Percentiles rank a stretch among this genome's conserved stretches.
Conservation (phyloP, 2,329 filamentous ascomycete species). For the Mollisia scopiformis region DNA sequence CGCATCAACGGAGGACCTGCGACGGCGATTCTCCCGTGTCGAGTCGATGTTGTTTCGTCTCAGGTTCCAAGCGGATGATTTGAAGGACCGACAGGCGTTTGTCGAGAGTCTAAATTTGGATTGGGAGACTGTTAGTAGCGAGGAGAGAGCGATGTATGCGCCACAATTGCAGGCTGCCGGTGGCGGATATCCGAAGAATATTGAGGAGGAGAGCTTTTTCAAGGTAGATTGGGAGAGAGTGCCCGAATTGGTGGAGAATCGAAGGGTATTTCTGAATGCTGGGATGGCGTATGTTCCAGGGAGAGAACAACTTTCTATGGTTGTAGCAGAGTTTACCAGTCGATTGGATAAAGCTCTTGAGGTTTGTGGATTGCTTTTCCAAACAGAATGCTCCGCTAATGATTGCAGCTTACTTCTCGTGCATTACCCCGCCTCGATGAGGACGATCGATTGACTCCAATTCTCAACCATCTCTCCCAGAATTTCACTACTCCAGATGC, state of each 20-base stretch:
- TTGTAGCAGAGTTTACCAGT: conserved; percentile 82
- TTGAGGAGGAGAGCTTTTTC: conserved; percentile 87
- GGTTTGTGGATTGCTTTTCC: conserved; percentile 48
- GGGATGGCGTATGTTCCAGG: conserved; percentile 93
- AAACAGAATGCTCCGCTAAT: conserved; percentile 1
- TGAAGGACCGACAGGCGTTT: conserved; percentile 73
- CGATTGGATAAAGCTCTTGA: conserved; percentile 82
- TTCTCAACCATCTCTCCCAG: conserved; percentile 83
- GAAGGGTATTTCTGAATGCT: conserved; percentile 73
- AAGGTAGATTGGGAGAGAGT: conserved; percentile 97
- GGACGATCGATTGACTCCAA: conserved; percentile 84
- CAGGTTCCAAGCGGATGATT: conserved; percentile 77
- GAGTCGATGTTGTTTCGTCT: conserved; percentile 90
- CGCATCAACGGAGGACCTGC: conserved; percentile 85
- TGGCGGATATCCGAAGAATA: conserved; percentile 41
- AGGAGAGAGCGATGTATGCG: conserved; percentile 63
- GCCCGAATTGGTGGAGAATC: conserved; percentile 82
- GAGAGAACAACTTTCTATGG: conserved; percentile 85
- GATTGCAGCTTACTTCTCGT: conserved; percentile 75
- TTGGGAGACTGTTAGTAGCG: conserved; percentile 80
- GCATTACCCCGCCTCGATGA: conserved; percentile 92
- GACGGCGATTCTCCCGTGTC: conserved; percentile 81
- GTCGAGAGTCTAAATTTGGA: conserved; percentile 77
- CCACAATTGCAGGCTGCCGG: conserved; percentile 38
- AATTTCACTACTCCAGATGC: conserved; percentile 94